These are phyloP conservation scores for Ploettnerulaceae sp. DNA, from an alignment of 2,329 filamentous ascomycete species.

Conservation along the genomic window DNA sequence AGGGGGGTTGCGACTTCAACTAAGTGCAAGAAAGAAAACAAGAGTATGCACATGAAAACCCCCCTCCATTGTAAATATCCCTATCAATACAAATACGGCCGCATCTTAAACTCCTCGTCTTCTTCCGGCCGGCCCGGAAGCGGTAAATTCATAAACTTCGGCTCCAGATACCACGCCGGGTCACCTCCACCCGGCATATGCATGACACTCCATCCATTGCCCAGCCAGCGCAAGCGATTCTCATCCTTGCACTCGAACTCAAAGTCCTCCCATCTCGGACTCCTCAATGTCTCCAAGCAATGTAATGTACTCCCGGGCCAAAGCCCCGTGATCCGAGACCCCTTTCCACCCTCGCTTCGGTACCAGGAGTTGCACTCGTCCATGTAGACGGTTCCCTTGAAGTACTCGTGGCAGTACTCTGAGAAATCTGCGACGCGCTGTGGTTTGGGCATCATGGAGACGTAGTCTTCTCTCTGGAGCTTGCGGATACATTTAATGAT, in stretches of 20 bases:
- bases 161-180: conserved; percentile 40
- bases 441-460: conserved; percentile 41
- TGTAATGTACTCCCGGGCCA: conserved; percentile 37
- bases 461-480: conserved; percentile 44
- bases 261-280: conserved; percentile 54
- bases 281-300: conserved; percentile 44
- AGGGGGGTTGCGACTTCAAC: too few relatives aligned
- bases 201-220: conserved; percentile 41
- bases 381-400: conserved; percentile 50
- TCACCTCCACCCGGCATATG: conserved; percentile 39
- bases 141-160: conserved; percentile 37
- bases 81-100: conserved; percentile 36
- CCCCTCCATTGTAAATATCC: background rate
- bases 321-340: conserved; percentile 38
- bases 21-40: too few relatives aligned
- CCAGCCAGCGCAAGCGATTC: conserved; percentile 39
- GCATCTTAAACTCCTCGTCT: conserved; percentile 33
- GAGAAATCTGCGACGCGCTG: conserved; percentile 47
- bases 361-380: conserved; percentile 35
- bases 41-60: too few relatives aligned
- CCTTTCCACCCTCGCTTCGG: conserved; percentile 34
- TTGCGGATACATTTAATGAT: conserved; percentile 30
- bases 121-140: conserved; percentile 36
- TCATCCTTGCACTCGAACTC: conserved; percentile 33
- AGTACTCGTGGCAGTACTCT: conserved; percentile 45